phyloP scores from a whole-genome alignment of 2,329 filamentous ascomycete genomes.

The Neurospora crassa region DNA sequence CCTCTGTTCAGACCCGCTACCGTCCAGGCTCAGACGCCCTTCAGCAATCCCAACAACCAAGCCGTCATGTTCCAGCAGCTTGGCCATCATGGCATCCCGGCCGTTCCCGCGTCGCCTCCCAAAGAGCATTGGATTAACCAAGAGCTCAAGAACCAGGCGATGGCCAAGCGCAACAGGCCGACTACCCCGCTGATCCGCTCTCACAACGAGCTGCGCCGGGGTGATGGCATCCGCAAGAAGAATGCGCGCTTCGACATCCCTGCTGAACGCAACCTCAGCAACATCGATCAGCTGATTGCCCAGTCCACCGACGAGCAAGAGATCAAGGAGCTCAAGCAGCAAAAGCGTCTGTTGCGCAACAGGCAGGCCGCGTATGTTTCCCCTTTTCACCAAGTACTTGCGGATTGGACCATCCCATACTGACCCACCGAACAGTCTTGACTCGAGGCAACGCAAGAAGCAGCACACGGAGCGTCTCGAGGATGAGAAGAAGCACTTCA shows the following conservation, averaged over 20 bases:
- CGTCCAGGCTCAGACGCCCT: conserved; percentile 44
- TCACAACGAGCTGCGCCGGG: conserved; percentile 66
- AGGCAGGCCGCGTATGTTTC: conserved; percentile 84
- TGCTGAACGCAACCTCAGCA: conserved; percentile 81
- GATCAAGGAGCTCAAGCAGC: conserved; percentile 97
- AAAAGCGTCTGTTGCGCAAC: conserved; percentile 90
- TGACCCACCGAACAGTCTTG: conserved; percentile 51
- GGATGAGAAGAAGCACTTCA: conserved; percentile 91
- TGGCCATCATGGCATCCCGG: conserved; percentile 33
- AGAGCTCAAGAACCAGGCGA: conserved; percentile 36
- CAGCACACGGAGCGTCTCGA: conserved; percentile 94
- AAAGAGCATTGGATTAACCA: conserved; percentile 45
- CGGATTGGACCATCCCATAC: neutral
- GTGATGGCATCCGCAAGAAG: conserved; percentile 95
- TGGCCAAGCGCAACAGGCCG: conserved; percentile 53
- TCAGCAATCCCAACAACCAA: conserved; percentile 40
- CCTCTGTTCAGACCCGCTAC: conserved; percentile 38
- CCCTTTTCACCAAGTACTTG: conserved; percentile 4
- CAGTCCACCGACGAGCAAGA: conserved; percentile 83
- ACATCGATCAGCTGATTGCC: conserved; percentile 88
- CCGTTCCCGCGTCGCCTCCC: conserved; percentile 46
- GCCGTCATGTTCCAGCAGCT: conserved; percentile 45
- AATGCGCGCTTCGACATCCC: conserved; percentile 97
- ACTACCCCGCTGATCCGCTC: conserved; percentile 61
- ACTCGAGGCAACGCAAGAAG: conserved; percentile 96